Base-by-base conservation (phyloP, 768 basidiomycete species). In the Clitopilus passeckerianus region DNA sequence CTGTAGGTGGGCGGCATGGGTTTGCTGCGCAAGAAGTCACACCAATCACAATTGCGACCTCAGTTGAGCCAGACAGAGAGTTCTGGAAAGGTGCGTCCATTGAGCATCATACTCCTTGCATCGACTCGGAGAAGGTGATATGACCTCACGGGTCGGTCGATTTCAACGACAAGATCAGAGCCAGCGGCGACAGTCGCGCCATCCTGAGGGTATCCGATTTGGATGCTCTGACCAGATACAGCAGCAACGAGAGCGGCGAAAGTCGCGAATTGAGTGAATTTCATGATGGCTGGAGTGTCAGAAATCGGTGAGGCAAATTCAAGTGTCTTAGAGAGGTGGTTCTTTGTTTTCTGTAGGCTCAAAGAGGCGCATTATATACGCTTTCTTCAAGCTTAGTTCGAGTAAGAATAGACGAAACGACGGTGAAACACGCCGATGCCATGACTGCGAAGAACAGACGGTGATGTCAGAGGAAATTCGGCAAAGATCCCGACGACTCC, bases 21-120 rank as follows among this genome's bases (percentile, higher is more conserved):
- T 50, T 59, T 16, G 63, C 41, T 6, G 60, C 59, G 54, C 73
- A 84, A 33, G 75, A 74, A 46, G 70, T 68, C 27, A 83, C 34
- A 6, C 73, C 80, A 56, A 84, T 75, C 27, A 76, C 76, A 54
- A 84, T 66, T 14, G 75, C 79, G 1, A 83, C 74, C 59, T 83
- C 80, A 35, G 66, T 68, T 9, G 77, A 76, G 10, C 70, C 70
- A 1, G 76, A 70, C 20, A 79, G 64, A 7, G 70, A 54, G 56
- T 76, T 66, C 78, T 81, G 57, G n/a, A 33, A 30, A 3, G 27
- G 4, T 4, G 14, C 5, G 18, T 18, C 46, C 64, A 14, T 30
- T 43, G 22, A 46, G 44, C 27, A 27, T 10, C 20, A 27, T 5
- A 53, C 2, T 9, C 16, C 27, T 16, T 44, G 43, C 54, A 41